A percentile compares a stretch with the other conserved stretches of the same genome.
phyloP scores from a whole-genome alignment of 805 yeast species.

The Candida dajiaensis region DNA sequence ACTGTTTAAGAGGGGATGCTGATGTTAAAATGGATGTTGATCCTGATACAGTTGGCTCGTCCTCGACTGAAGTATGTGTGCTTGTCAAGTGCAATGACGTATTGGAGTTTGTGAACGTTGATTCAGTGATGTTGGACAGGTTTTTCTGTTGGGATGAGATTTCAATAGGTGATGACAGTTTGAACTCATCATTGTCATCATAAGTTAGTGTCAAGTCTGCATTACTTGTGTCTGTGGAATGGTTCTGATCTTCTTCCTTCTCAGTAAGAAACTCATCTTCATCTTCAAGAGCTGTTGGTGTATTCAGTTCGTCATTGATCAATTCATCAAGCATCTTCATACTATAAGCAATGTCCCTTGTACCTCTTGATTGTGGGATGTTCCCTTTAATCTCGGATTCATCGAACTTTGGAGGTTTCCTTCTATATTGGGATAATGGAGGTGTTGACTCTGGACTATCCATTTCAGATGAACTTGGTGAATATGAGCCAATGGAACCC shows the following conservation, averaged over 20 bases:
- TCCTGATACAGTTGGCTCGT: background rate
- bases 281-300: slow-evolving; percentile 11
- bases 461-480: slow-evolving; percentile 40
- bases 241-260: slow-evolving; percentile 1
- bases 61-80: slow-evolving; percentile 12
- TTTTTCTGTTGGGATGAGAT: slow-evolving; percentile 9
- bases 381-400: slow-evolving; percentile 18
- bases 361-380: slow-evolving; percentile 35
- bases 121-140: slow-evolving; percentile 18
- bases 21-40: background rate
- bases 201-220: background rate
- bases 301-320: slow-evolving; percentile 21
- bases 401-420: slow-evolving; percentile 10
- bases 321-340: slow-evolving; percentile 30
- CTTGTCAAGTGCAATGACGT: slow-evolving; percentile 14
- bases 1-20: background rate
- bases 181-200: slow-evolving; percentile 9
- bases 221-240: background rate
- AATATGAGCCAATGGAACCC: slow-evolving; percentile 40
- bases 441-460: slow-evolving; percentile 31
- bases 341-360: slow-evolving; percentile 34
- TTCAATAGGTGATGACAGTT: slow-evolving; percentile 19
- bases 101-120: slow-evolving; percentile 22
- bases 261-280: slow-evolving; percentile 8
- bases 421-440: slow-evolving; percentile 10